A percentile compares a stretch with the other conserved stretches of the same genome.
phyloP scores from a whole-genome alignment of 2,329 filamentous ascomycete genomes.

The Hymenoscyphus repandus region DNA sequence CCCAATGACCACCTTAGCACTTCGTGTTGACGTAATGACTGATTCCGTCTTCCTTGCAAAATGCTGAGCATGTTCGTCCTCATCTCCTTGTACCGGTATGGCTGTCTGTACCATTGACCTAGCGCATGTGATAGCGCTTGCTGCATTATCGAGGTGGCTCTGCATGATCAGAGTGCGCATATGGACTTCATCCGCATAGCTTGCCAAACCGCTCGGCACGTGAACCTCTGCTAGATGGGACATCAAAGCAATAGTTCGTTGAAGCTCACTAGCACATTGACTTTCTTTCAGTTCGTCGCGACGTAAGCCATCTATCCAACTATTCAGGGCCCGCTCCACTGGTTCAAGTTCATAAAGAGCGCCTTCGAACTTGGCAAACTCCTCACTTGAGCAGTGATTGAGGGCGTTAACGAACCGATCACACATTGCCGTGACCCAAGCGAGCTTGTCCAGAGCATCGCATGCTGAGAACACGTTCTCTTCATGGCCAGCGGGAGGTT shows the following conservation, averaged over 20 bases:
- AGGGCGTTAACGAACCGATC: slow-evolving; percentile 79
- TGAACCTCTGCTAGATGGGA: slow-evolving; percentile 81
- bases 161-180: slow-evolving; percentile 74
- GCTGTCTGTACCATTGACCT: slow-evolving; percentile 63
- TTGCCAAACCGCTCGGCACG: slow-evolving; percentile 62
- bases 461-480: slow-evolving; percentile 77
- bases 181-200: slow-evolving; percentile 72
- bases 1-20: slow-evolving; percentile 74
- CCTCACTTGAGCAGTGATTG: slow-evolving; percentile 67
- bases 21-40: slow-evolving; percentile 70
- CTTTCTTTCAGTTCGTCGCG: slow-evolving; percentile 82
- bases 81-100: slow-evolving; percentile 50
- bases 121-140: slow-evolving; percentile 58
- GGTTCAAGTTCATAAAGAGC: slow-evolving; percentile 85
- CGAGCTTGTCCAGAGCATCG: slow-evolving; percentile 78
- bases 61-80: slow-evolving; percentile 62
- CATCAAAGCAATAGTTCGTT: slow-evolving; percentile 80
- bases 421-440: slow-evolving; percentile 78
- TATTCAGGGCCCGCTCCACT: slow-evolving; percentile 82
- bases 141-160: slow-evolving; percentile 74
- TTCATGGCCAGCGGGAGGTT: slow-evolving; percentile 61
- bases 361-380: slow-evolving; percentile 74
- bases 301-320: slow-evolving; percentile 79
- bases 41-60: slow-evolving; percentile 67
- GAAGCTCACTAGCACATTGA: slow-evolving; percentile 74